Evolutionary conservation across 306 rosid genomes (phyloP).

Genomic region (Arachis hypogaea): DNA sequence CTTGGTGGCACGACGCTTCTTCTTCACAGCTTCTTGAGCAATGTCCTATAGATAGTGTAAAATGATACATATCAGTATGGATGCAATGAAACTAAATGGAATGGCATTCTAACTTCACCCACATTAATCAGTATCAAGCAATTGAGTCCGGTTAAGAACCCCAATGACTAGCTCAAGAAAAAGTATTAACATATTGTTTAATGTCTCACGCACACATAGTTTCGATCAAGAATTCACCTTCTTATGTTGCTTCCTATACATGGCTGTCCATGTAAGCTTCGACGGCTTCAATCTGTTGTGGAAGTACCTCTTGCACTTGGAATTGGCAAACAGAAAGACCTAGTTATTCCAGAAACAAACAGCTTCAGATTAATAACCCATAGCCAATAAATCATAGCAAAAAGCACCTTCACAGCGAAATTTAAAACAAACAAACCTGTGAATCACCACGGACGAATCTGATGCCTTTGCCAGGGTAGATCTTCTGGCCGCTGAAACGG

Average conservation of each 20-base stretch:
- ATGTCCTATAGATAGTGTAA: constrained; percentile 46
- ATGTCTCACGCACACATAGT: not conserved
- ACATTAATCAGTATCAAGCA: too few species aligned
- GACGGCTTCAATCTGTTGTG: constrained; percentile 80
- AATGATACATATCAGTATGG: not conserved
- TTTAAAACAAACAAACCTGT: constrained; percentile 45
- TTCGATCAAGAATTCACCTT: constrained; percentile 48
- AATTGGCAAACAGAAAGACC: constrained; percentile 74
- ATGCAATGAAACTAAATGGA: not conserved
- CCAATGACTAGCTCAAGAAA: too few species aligned
- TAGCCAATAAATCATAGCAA: not conserved
- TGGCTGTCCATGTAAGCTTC: constrained; percentile 81
- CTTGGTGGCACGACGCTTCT: constrained; percentile 71
- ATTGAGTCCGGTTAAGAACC: not conserved
- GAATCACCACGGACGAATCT: constrained; percentile 80
- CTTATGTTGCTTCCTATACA: constrained; percentile 79
- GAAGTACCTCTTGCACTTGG: constrained; percentile 77
- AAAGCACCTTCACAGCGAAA: not conserved
- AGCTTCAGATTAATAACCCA: not conserved
- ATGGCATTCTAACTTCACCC: too few species aligned
- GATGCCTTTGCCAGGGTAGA: constrained; percentile 83
- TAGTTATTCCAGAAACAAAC: constrained; percentile 31
- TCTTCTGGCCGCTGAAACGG: constrained; percentile 86
- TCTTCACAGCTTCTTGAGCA: constrained; percentile 77
- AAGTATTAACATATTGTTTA: not conserved